Percentiles rank a stretch among this genome's conserved stretches.
Evolutionary conservation across 768 basidiomycete genomes (phyloP).

Genomic region (Epithele typhae): DNA sequence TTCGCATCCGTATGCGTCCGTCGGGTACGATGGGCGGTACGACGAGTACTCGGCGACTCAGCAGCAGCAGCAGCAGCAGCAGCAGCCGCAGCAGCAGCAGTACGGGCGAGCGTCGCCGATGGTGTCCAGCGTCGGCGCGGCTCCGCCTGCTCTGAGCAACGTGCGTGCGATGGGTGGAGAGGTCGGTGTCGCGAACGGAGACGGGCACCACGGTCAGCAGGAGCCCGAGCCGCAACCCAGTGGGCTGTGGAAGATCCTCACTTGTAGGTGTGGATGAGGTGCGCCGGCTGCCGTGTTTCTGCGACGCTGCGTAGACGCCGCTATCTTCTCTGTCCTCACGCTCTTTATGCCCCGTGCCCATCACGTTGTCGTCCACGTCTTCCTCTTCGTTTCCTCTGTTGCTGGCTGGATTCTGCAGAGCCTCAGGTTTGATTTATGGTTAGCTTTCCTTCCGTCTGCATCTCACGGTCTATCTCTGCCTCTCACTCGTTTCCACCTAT

Average conservation of each 20-base stretch:
- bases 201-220: conserved; percentile 53
- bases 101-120: conserved; percentile 84
- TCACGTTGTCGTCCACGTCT: conserved; percentile 1
- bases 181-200: conserved; percentile 59
- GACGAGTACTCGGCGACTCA: conserved; percentile 54
- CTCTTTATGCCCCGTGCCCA: conserved; percentile 11
- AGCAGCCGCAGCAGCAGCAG: no score
- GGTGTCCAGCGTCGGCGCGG: conserved; percentile 65
- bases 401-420: conserved; percentile 9
- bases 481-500: conserved; percentile 3
- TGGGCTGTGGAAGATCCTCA: conserved; percentile 63
- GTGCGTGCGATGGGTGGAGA: conserved; percentile 70
- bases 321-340: conserved; percentile 24
- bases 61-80: no score
- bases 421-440: conserved; percentile 6
- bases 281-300: conserved; percentile 15
- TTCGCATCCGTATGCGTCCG: conserved; percentile 68
- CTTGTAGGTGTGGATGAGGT: conserved; percentile 68
- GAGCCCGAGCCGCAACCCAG: conserved; percentile 51
- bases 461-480: neutral
- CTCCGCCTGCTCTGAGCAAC: conserved; percentile 67
- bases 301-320: conserved; percentile 1
- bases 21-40: conserved; percentile 51
- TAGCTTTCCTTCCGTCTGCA: conserved; percentile 1
- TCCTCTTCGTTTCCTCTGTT: no score